These are phyloP conservation scores for Oxyria digyna DNA, from an alignment of 148 eudicot genomes.

Conservation along the genomic window DNA sequence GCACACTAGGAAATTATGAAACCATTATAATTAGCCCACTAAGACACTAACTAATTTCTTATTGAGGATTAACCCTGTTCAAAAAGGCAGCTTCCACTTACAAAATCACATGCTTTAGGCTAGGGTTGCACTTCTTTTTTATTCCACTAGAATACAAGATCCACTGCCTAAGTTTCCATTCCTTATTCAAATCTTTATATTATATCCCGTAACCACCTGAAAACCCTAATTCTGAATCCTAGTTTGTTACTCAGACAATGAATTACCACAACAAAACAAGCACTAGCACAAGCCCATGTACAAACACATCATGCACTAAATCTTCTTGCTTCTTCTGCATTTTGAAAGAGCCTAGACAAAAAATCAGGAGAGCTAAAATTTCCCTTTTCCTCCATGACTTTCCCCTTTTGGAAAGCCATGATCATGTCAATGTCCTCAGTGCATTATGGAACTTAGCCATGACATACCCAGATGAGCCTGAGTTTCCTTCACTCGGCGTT, in stretches of 20 bases:
- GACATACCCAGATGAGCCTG: slow-evolving; percentile 38
- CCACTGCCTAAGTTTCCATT: slow-evolving; percentile 1
- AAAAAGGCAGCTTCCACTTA: slow-evolving; percentile 4
- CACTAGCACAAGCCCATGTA: slow-evolving; percentile 17
- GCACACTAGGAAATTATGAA: not conserved
- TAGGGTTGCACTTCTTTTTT: not conserved
- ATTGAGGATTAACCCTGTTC: not conserved
- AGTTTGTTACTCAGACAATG: not conserved
- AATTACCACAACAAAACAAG: not conserved
- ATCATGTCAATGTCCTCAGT: slow-evolving; percentile 35
- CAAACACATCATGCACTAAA: slow-evolving; percentile 22
- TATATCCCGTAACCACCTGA: slow-evolving; percentile 4
- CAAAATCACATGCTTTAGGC: not conserved
- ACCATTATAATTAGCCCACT: not conserved
- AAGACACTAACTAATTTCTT: not conserved
- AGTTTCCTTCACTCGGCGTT: slow-evolving; percentile 50
- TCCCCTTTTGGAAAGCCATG: slow-evolving; percentile 21
- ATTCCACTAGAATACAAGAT: not conserved
- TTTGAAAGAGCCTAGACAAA: slow-evolving; percentile 28
- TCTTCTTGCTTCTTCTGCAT: slow-evolving; percentile 53
- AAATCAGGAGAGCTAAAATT: slow-evolving; percentile 21
- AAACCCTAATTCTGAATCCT: slow-evolving; percentile 10
- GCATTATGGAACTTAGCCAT: slow-evolving; percentile 54
- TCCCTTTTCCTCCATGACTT: slow-evolving; percentile 27
- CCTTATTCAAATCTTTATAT: slow-evolving; percentile 3